These are phyloP conservation scores for Pleurotus giganteus DNA, from an alignment of 768 basidiomycete genomes.

Conservation along the genomic window DNA sequence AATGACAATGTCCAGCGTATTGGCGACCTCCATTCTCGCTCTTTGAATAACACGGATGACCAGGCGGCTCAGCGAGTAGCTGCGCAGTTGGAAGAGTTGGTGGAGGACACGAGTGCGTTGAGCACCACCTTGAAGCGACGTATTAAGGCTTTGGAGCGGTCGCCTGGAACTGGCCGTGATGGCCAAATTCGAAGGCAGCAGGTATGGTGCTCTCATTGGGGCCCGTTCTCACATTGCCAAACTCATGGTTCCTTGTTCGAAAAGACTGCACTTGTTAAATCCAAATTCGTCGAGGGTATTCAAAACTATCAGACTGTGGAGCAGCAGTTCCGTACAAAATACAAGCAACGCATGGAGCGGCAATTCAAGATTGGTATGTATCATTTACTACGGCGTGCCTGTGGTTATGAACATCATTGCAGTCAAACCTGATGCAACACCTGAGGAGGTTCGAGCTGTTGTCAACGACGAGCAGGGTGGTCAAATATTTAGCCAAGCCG, in stretches of 20 bases:
- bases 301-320: constrained; percentile 85
- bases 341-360: constrained; percentile 79
- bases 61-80: constrained; percentile 56
- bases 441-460: constrained; percentile 84
- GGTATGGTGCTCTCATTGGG: constrained; percentile 32
- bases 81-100: constrained; percentile 64
- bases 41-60: constrained; percentile 77
- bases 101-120: constrained; percentile 69
- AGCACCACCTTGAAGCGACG: constrained; percentile 68
- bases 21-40: constrained; percentile 69
- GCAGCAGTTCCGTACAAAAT: constrained; percentile 72
- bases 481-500: constrained; percentile 91
- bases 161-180: constrained; percentile 64
- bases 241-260: not conserved
- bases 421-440: constrained; percentile 93
- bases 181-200: constrained; percentile 78
- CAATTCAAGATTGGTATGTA: constrained; percentile 82
- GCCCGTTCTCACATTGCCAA: not conserved
- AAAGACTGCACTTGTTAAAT: constrained; percentile 62
- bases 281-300: constrained; percentile 82
- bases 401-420: not conserved
- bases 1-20: constrained; percentile 69
- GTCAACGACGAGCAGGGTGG: constrained; percentile 78
- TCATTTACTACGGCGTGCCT: not conserved
- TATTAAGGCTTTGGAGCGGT: constrained; percentile 68